phyloP scores from a whole-genome alignment of 179 eudicot species.

The Spergularia azorica region DNA sequence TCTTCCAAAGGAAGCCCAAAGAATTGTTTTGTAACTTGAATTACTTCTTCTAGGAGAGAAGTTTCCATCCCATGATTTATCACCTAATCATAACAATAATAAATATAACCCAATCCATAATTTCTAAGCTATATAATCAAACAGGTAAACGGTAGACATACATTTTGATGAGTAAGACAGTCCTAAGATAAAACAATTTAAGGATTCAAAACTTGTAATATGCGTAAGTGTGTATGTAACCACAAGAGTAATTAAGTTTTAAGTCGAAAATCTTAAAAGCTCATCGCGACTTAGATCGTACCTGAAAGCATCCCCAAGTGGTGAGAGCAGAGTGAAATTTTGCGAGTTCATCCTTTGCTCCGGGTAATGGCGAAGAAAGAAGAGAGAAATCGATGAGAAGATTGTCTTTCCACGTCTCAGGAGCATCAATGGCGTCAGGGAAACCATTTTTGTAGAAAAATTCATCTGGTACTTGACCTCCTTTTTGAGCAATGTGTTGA shows the following conservation, averaged over 20 bases:
- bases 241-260: no score
- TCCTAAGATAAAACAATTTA: no score
- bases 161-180: no score
- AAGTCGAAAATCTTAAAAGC: no score
- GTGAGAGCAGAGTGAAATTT: constrained; percentile 7
- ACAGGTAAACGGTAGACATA: neutral
- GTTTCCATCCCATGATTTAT: constrained; percentile 24
- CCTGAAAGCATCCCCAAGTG: constrained; percentile 19
- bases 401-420: constrained; percentile 5
- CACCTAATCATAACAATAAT: neutral
- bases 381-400: constrained; percentile 14
- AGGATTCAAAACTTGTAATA: no score
- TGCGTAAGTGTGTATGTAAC: no score
- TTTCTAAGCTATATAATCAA: no score
- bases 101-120: no score
- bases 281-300: neutral
- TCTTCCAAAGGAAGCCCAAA: constrained; percentile 17
- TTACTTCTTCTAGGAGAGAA: constrained; percentile 2
- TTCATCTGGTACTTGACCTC: constrained; percentile 6
- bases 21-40: constrained; percentile 19
- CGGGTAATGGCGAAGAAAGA: neutral
- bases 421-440: constrained; percentile 20
- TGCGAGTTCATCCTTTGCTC: neutral
- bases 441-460: constrained; percentile 13
- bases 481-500: constrained; percentile 10